Evolutionary conservation across 2,329 filamentous ascomycete genomes (phyloP).

Genomic region (Colletotrichum sp.): DNA sequence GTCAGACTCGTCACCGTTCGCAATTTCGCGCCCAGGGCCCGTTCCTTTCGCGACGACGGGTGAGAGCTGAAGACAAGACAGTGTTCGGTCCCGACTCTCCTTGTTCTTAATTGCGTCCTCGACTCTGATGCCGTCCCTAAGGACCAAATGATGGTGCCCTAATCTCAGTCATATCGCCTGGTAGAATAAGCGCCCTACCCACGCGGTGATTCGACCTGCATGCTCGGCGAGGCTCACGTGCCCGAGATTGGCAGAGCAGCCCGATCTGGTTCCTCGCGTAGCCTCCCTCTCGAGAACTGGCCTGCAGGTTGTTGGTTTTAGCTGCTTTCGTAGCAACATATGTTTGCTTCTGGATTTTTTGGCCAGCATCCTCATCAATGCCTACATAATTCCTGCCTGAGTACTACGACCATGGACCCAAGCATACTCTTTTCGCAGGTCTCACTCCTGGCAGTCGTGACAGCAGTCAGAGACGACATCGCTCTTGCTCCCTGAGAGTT

Average conservation of each 20-base stretch:
- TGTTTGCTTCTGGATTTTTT: not conserved
- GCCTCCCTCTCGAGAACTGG: too few species aligned
- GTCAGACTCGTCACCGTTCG: not conserved
- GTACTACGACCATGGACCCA: not conserved
- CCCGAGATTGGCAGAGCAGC: too few species aligned
- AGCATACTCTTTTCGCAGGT: not conserved
- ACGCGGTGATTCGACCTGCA: accelerated
- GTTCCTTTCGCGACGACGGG: not conserved
- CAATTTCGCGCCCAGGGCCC: not conserved
- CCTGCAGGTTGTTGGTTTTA: not conserved
- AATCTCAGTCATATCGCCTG: too few species aligned
- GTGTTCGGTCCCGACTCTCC: not conserved
- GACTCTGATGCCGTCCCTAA: too few species aligned
- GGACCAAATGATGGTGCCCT: too few species aligned
- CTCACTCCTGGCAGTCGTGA: not conserved
- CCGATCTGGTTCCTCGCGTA: too few species aligned
- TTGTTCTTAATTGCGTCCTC: too few species aligned
- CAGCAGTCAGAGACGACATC: not conserved
- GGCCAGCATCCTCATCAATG: not conserved
- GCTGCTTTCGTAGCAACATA: not conserved
- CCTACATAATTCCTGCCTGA: not conserved
- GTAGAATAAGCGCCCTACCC: too few species aligned
- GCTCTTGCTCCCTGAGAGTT: not conserved
- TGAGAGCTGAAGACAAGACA: not conserved
- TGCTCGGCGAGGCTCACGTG: too few species aligned